Evolutionary conservation across 768 basidiomycete species (phyloP).

Genomic region (Panellus pusillus): DNA sequence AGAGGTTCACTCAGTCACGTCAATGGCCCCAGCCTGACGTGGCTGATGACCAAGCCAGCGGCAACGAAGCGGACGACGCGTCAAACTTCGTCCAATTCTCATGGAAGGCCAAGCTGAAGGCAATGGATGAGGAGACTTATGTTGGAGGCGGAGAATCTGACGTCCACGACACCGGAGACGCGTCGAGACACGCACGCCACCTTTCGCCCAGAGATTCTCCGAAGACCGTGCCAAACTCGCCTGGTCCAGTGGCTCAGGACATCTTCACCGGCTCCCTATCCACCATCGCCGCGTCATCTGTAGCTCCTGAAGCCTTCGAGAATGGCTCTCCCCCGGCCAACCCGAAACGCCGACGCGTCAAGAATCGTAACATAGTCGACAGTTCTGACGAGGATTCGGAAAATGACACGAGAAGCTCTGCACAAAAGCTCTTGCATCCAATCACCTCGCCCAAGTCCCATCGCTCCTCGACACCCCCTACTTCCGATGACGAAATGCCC

Average conservation of each 20-base stretch:
- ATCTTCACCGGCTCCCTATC: slow-evolving; percentile 6
- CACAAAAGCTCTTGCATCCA: slow-evolving; percentile 5
- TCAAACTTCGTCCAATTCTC: slow-evolving; percentile 2
- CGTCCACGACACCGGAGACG: slow-evolving; percentile 4
- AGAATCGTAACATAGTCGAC: not conserved
- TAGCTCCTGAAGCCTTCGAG: not conserved
- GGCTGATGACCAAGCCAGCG: slow-evolving; percentile 12
- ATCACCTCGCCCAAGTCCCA: slow-evolving; percentile 18
- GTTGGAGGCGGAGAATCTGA: slow-evolving; percentile 1
- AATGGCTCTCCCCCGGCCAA: slow-evolving; percentile 4
- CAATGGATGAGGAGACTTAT: slow-evolving; percentile 5
- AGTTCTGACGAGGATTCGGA: slow-evolving; percentile 17
- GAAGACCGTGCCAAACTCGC: slow-evolving; percentile 4
- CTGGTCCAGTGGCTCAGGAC: not conserved
- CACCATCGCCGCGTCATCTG: slow-evolving; percentile 6
- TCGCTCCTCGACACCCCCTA: slow-evolving; percentile 12
- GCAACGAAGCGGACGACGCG: slow-evolving; percentile 16
- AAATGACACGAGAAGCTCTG: slow-evolving; percentile 3
- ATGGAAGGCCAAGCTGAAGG: slow-evolving; percentile 13
- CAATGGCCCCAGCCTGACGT: slow-evolving; percentile 7
- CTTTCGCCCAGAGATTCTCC: not conserved
- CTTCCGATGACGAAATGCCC: slow-evolving; percentile 18
- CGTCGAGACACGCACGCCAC: not conserved
- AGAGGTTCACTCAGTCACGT: slow-evolving; percentile 3
- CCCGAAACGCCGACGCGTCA: slow-evolving; percentile 7